Percentiles rank a stretch among this genome's conserved stretches.
Evolutionary conservation across 2,329 filamentous ascomycete genomes (phyloP).

Genomic region (Coccinonectria pachysandricola): DNA sequence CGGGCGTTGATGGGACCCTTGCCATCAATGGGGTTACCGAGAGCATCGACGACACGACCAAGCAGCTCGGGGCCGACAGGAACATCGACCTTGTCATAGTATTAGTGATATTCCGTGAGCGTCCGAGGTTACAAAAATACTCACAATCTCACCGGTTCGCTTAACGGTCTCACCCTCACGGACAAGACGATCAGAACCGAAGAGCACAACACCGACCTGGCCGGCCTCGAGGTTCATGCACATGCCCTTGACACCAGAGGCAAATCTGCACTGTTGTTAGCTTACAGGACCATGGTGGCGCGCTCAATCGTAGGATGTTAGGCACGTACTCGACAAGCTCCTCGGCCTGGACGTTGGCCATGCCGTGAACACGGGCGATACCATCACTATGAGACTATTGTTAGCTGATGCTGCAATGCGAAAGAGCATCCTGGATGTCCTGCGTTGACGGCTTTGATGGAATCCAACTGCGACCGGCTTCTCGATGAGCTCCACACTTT

Average conservation of each 20-base stretch:
- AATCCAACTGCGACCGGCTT: too few species aligned
- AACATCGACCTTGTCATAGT: constrained; percentile 91
- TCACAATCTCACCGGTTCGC: constrained; percentile 98
- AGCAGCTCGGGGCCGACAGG: constrained; percentile 88
- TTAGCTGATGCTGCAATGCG: too few species aligned
- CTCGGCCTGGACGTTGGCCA: constrained; percentile 99
- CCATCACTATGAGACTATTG: constrained; percentile 64
- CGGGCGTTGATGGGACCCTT: constrained; percentile 94
- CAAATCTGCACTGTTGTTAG: constrained; percentile 60
- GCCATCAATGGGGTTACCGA: constrained; percentile 98
- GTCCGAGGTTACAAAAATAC: too few species aligned
- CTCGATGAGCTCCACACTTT: constrained; percentile 16
- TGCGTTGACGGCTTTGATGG: too few species aligned
- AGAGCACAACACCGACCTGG: constrained; percentile 99
- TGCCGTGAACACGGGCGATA: constrained; percentile 99
- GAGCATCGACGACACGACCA: constrained; percentile 95
- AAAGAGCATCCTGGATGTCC: too few species aligned
- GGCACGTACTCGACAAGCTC: constrained; percentile 94
- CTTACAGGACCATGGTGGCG: constrained; percentile 3
- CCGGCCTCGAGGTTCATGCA: constrained; percentile 99
- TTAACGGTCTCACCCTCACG: constrained; percentile 99
- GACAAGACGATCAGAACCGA: constrained; percentile 99
- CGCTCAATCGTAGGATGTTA: constrained; percentile 5
- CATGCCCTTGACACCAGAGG: constrained; percentile 99
- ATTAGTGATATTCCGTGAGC: too few species aligned